A percentile compares a stretch with the other conserved stretches of the same genome.
phyloP scores from a whole-genome alignment of 768 basidiomycete species.

The Trametes elegans region DNA sequence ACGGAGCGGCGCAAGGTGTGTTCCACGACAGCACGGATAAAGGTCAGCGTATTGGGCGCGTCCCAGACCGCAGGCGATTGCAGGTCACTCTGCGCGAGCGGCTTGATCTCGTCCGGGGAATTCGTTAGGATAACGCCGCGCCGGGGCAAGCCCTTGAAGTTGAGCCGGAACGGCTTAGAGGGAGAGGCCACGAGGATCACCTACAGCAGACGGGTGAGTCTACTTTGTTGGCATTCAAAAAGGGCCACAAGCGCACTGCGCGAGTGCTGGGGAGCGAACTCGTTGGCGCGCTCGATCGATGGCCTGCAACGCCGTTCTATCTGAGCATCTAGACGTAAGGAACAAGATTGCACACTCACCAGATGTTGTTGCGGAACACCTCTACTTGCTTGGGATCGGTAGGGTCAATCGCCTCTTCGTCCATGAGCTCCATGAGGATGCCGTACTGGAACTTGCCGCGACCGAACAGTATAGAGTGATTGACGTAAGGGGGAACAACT shows the following conservation, averaged over 20 bases:
- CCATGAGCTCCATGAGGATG: conserved; percentile 37
- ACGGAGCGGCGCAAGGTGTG: conserved; percentile 31
- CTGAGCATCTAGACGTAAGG: too few relatives aligned
- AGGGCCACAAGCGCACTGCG: conserved; percentile 26
- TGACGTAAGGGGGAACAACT: conserved; percentile 34
- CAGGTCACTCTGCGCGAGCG: conserved; percentile 31
- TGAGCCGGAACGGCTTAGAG: conserved; percentile 32
- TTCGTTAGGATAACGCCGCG: conserved; percentile 26
- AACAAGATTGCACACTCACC: conserved; percentile 30
- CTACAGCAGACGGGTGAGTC: conserved; percentile 11
- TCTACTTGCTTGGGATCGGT: conserved; percentile 28
- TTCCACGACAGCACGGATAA: conserved; percentile 34
- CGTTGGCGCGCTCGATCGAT: conserved; percentile 40
- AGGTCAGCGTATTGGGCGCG: conserved; percentile 22
- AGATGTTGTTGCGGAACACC: conserved; percentile 36
- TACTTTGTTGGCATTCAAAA: accelerated
- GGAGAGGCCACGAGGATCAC: conserved; percentile 34
- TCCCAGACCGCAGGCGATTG: conserved; percentile 30
- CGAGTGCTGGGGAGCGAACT: conserved; percentile 44
- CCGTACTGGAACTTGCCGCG: conserved; percentile 40
- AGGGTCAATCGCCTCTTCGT: conserved; percentile 30
- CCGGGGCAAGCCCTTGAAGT: conserved; percentile 32
- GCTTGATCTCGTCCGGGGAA: conserved; percentile 43
- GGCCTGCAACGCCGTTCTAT: conserved; percentile 4
- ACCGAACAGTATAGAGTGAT: conserved; percentile 39